These are phyloP conservation scores for Cercophora newfieldiana DNA, from an alignment of 495 filamentous ascomycete species.

Conservation along the genomic window DNA sequence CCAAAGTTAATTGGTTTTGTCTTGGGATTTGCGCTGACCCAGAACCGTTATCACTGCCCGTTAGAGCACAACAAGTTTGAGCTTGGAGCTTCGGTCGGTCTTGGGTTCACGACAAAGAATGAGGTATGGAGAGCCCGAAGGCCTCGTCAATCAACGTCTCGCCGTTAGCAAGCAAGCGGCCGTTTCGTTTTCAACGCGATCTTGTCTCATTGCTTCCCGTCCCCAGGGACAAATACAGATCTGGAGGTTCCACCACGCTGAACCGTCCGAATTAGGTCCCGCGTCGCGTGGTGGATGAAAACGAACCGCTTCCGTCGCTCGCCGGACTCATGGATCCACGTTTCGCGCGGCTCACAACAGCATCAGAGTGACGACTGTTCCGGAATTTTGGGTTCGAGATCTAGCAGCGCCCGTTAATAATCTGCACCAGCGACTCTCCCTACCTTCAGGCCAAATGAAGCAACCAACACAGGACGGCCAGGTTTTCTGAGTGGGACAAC, in stretches of 20 bases:
- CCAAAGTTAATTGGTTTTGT: background rate
- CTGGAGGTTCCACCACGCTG: background rate
- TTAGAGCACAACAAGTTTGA: too few species aligned
- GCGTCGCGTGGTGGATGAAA: background rate
- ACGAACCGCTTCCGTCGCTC: background rate
- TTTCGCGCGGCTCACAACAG: conserved; percentile 3
- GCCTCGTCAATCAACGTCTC: too few species aligned
- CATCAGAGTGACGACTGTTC: conserved; percentile 7
- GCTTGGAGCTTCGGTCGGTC: too few species aligned
- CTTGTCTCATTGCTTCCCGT: background rate
- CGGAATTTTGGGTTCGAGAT: background rate
- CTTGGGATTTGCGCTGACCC: too few species aligned
- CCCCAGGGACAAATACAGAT: background rate
- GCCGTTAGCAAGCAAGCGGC: background rate
- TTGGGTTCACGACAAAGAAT: too few species aligned
- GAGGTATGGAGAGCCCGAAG: too few species aligned
- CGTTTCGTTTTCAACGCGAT: background rate
- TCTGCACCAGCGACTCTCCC: background rate
- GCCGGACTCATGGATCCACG: background rate
- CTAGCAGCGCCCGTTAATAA: background rate
- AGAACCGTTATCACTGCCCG: too few species aligned
- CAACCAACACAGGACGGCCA: background rate
- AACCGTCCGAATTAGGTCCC: background rate
- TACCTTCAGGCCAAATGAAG: background rate
- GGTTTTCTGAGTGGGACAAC: too few species aligned